Conservation (phyloP, 495 filamentous ascomycete species). For the Penicillium canescens region DNA sequence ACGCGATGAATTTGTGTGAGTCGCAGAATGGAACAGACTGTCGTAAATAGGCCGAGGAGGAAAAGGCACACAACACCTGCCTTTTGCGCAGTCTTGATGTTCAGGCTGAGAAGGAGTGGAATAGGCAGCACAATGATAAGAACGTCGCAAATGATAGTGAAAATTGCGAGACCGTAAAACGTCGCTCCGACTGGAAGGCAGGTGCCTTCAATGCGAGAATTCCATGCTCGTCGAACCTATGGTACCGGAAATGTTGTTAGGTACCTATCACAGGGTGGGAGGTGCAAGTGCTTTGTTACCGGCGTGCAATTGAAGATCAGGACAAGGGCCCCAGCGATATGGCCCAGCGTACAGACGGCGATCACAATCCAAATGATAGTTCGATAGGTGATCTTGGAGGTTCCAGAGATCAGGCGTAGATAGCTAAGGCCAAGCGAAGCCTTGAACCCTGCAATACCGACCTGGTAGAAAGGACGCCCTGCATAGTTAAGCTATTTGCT, state of each 20-base stretch:
- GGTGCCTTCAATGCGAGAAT: slow-evolving; percentile 30
- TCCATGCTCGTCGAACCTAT: slow-evolving; percentile 53
- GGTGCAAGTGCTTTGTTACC: slow-evolving; percentile 23
- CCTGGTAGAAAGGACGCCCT: slow-evolving; percentile 58
- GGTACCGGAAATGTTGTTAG: not conserved
- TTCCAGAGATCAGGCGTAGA: slow-evolving; percentile 51
- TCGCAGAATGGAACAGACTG: slow-evolving; percentile 55
- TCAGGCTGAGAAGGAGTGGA: slow-evolving; percentile 51
- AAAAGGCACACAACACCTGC: slow-evolving; percentile 55
- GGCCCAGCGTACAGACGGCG: slow-evolving; percentile 40
- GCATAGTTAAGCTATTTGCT: slow-evolving; percentile 48
- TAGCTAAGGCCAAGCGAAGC: slow-evolving; percentile 59
- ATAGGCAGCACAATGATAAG: slow-evolving; percentile 55
- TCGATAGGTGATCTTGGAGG: slow-evolving; percentile 46
- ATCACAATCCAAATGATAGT: slow-evolving; percentile 50
- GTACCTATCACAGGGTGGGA: not conserved
- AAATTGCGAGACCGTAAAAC: slow-evolving; percentile 53
- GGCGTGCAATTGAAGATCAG: slow-evolving; percentile 56
- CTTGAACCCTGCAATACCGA: slow-evolving; percentile 61
- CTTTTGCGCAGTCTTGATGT: slow-evolving; percentile 52
- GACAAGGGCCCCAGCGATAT: slow-evolving; percentile 49
- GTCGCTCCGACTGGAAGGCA: slow-evolving; percentile 53
- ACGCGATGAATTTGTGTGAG: slow-evolving; percentile 55
- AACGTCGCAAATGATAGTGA: slow-evolving; percentile 55
- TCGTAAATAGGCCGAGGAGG: slow-evolving; percentile 58